These are phyloP conservation scores for Pisolithus marmoratus DNA, from an alignment of 768 basidiomycete genomes.

Conservation along the genomic window DNA sequence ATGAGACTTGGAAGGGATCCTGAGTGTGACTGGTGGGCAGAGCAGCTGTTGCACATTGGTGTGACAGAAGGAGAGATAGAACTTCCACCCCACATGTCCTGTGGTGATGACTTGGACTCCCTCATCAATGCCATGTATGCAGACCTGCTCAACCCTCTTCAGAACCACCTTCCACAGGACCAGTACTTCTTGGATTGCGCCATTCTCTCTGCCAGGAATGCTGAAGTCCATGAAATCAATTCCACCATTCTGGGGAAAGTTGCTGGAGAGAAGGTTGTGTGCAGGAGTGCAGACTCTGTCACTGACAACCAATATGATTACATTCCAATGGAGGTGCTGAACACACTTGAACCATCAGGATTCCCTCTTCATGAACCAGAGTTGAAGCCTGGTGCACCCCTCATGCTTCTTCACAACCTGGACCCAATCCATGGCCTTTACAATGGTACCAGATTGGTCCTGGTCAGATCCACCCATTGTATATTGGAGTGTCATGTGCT, in stretches of 20 bases:
- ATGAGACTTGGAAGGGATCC: slow-evolving; percentile 31
- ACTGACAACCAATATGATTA: slow-evolving; percentile 18
- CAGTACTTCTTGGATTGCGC: slow-evolving; percentile 26
- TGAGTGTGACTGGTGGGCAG: slow-evolving; percentile 26
- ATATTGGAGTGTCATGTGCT: too few relatives aligned
- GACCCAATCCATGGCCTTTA: slow-evolving; percentile 30
- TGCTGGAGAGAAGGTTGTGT: slow-evolving; percentile 17
- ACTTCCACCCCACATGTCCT: neutral
- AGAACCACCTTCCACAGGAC: slow-evolving; percentile 11
- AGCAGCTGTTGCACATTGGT: slow-evolving; percentile 35
- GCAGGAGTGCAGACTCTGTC: slow-evolving; percentile 26
- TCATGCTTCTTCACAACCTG: slow-evolving; percentile 43
- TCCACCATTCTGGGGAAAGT: slow-evolving; percentile 18
- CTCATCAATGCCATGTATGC: slow-evolving; percentile 24
- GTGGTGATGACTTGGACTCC: neutral
- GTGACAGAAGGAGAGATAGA: slow-evolving; percentile 17
- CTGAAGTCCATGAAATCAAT: slow-evolving; percentile 30
- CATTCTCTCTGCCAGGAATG: slow-evolving; percentile 27
- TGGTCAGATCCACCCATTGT: too few relatives aligned
- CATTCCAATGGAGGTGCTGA: slow-evolving; percentile 35
- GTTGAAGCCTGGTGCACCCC: slow-evolving; percentile 28
- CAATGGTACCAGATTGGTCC: slow-evolving; percentile 34
- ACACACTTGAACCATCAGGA: slow-evolving; percentile 30
- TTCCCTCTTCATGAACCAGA: slow-evolving; percentile 35
- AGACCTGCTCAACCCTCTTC: slow-evolving; percentile 7